These are phyloP conservation scores for Termitomyces sp. DNA, from an alignment of 768 basidiomycete genomes.

Conservation along the genomic window DNA sequence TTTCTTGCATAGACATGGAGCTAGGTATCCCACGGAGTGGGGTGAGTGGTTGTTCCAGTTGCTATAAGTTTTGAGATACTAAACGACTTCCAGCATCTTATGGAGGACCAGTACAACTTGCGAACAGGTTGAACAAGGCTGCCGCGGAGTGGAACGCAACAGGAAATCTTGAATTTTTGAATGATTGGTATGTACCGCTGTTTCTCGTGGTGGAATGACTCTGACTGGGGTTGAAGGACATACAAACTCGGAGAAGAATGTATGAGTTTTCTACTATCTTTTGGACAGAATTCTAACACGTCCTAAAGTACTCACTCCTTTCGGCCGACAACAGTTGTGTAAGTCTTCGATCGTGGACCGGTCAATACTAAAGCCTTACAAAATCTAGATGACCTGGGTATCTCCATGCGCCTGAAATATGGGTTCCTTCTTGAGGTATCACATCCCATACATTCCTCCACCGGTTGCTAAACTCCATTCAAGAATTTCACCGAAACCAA, in stretches of 20 bases:
- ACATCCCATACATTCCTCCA: background rate
- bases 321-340: constrained; percentile 86
- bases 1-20: constrained; percentile 80
- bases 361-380: background rate
- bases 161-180: constrained; percentile 72
- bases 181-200: constrained; percentile 62
- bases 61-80: constrained; percentile 1
- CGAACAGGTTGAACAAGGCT: constrained; percentile 48
- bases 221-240: constrained; percentile 46
- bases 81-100: constrained; percentile 39
- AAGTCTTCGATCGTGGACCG: constrained; percentile 25
- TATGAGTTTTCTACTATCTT: constrained; percentile 21
- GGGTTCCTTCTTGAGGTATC: constrained; percentile 66
- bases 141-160: constrained; percentile 61
- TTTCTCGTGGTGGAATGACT: background rate
- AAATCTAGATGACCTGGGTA: constrained; percentile 54
- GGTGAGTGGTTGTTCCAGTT: constrained; percentile 35
- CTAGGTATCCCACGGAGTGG: constrained; percentile 65
- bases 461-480: background rate
- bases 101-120: constrained; percentile 60
- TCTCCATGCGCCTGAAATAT: constrained; percentile 74
- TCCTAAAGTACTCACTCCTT: constrained; percentile 76
- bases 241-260: constrained; percentile 90
- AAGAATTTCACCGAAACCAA: constrained; percentile 58
- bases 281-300: constrained; percentile 10